These are phyloP conservation scores for Nissolia schottii DNA, from an alignment of 306 rosid genomes.

Conservation along the genomic window DNA sequence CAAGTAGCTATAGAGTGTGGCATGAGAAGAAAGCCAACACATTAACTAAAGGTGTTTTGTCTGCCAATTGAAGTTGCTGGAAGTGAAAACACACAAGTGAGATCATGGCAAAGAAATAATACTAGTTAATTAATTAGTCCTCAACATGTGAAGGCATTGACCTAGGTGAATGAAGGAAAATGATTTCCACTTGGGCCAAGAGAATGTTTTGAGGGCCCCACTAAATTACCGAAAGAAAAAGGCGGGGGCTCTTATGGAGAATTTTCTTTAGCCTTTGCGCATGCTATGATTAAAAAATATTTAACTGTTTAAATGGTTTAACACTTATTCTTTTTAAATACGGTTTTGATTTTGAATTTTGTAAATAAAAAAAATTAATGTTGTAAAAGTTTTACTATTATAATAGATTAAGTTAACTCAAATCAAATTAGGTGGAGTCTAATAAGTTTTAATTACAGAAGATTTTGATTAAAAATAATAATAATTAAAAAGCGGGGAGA, in stretches of 20 bases:
- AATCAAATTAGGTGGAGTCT: too few species aligned
- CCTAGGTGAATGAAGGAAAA: slow-evolving; percentile 32
- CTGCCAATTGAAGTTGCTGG: slow-evolving; percentile 23
- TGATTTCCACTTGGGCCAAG: slow-evolving; percentile 27
- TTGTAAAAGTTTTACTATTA: too few species aligned
- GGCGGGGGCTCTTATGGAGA: slow-evolving; percentile 23
- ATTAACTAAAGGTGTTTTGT: neutral
- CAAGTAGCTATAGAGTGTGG: neutral
- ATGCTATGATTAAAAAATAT: slow-evolving; percentile 3
- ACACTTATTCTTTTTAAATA: too few species aligned
- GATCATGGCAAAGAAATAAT: neutral
- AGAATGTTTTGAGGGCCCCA: slow-evolving; percentile 59
- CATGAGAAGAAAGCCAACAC: neutral
- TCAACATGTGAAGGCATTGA: slow-evolving; percentile 41
- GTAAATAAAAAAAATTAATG: too few species aligned
- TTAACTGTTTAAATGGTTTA: too few species aligned
- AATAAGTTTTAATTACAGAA: too few species aligned
- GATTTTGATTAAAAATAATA: too few species aligned
- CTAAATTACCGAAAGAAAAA: slow-evolving; percentile 20
- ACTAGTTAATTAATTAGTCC: slow-evolving; percentile 9
- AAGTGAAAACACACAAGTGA: slow-evolving; percentile 1
- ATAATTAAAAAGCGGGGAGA: too few species aligned
- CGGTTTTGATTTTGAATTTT: too few species aligned
- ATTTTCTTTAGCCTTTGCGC: slow-evolving; percentile 19
- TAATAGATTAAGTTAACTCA: too few species aligned